Base-by-base conservation (phyloP, 1,284 basidiomycete species). In the Meira miltonrushii region DNA sequence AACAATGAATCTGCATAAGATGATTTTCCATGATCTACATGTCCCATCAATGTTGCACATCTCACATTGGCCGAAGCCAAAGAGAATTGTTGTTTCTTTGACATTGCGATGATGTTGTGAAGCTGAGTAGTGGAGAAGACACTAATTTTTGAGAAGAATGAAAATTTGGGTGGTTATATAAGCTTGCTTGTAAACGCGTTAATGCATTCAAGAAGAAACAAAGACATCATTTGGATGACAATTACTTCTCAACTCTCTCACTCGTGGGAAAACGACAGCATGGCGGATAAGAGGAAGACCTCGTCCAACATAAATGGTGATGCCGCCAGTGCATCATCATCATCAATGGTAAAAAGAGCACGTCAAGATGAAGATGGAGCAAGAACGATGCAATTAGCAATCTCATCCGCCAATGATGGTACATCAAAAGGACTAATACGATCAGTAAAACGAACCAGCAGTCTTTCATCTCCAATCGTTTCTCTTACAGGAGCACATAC, bases 1-100 rank as follows among this genome's bases (percentile, higher is more conserved):
- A 99, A 85, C 2, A 99, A 84, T 17, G 89, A 87, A 76, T 99
- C 95, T 83, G 95, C 94, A 65, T 95, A 88, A 0, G 92, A 75
- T 49, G 74, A 75, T 54, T 78, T 78, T 66, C 75, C 75, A 56
- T 78, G 75, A 64, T 78, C 75, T 39, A 78, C 74, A 62, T 78
- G 75, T 23, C 75, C 75, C 38, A 78, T 74, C 39, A 78, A 58
- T 12, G 75, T 78, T 57, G 69, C 74, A 65, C 72, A 74, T 19
- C 75, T 71, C 58, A 77, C 67, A 57, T 77, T 74, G 62, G 70
- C 61, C 57, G 67, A 71, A 66, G 60, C 53, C 51, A n/a, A 59
- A 37, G 47, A 53, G 33, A 39, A 38, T 21, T 39, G 55, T 13
- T 28, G 44, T 17, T 48, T 48, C 23, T 19, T 43, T 19, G 40